Conservation (phyloP, 805 yeast genomes). For the Monosporozyma siamensis region DNA sequence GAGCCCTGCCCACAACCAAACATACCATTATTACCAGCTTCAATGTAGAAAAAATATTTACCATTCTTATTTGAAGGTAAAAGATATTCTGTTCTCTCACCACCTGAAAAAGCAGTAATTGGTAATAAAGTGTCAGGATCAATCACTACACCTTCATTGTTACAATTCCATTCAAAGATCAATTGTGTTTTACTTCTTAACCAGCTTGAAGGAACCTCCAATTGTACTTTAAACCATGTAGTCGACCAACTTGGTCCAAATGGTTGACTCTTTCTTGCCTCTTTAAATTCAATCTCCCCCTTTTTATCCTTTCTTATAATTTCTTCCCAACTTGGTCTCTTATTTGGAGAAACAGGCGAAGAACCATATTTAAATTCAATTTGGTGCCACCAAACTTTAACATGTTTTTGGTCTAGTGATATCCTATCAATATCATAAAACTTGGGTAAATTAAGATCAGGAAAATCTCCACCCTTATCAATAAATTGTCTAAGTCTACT, state of each 20-base stretch:
- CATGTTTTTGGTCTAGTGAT: slow-evolving; percentile 34
- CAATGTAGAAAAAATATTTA: slow-evolving; percentile 66
- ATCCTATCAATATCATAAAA: slow-evolving; percentile 59
- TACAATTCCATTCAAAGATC: slow-evolving; percentile 74
- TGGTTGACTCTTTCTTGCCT: slow-evolving; percentile 57
- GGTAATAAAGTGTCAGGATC: slow-evolving; percentile 48
- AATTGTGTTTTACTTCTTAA: slow-evolving; percentile 37
- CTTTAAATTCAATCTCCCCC: slow-evolving; percentile 36
- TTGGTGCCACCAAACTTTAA: slow-evolving; percentile 56
- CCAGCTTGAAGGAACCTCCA: slow-evolving; percentile 53
- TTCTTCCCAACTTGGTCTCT: slow-evolving; percentile 29
- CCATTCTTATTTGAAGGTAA: slow-evolving; percentile 46
- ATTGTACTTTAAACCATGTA: slow-evolving; percentile 75
- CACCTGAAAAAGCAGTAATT: slow-evolving; percentile 80
- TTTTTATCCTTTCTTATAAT: slow-evolving; percentile 19
- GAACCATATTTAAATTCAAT: slow-evolving; percentile 49
- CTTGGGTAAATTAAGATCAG: slow-evolving; percentile 64
- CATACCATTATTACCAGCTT: slow-evolving; percentile 92
- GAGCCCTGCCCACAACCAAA: slow-evolving; percentile 64
- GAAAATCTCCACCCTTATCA: slow-evolving; percentile 69
- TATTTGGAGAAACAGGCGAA: slow-evolving; percentile 33
- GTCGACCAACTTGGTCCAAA: slow-evolving; percentile 98
- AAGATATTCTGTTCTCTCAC: slow-evolving; percentile 66
- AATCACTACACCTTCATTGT: slow-evolving; percentile 78
- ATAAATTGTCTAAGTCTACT: slow-evolving; percentile 50